Conservation (phyloP, 177 flowering plant species). For the Vitis hybrid region DNA sequence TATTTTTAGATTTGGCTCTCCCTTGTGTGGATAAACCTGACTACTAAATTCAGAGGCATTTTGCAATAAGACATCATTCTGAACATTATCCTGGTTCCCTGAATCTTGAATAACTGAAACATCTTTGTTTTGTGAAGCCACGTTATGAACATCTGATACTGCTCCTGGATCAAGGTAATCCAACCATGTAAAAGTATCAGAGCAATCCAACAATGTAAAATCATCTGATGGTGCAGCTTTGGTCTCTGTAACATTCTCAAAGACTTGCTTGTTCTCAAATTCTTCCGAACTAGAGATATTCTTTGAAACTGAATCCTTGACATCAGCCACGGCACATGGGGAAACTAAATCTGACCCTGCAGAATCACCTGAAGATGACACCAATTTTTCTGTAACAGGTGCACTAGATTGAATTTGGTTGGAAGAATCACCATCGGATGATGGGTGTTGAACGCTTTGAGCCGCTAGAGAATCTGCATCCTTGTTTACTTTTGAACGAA, state of each 20-base stretch:
- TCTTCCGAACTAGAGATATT: slow-evolving; percentile 9
- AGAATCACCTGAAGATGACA: slow-evolving; percentile 25
- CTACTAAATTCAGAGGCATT: slow-evolving; percentile 22
- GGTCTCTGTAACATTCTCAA: slow-evolving; percentile 18
- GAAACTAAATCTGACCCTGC: slow-evolving; percentile 23
- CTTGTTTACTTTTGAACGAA: slow-evolving; percentile 38
- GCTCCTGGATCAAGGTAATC: slow-evolving; percentile 24
- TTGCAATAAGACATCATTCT: slow-evolving; percentile 14
- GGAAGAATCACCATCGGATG: slow-evolving; percentile 29
- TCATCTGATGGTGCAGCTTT: slow-evolving; percentile 10
- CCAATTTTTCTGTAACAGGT: slow-evolving; percentile 25
- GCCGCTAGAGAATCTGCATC: slow-evolving; percentile 18
- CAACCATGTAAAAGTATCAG: slow-evolving; percentile 15
- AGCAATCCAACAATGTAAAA: slow-evolving; percentile 32
- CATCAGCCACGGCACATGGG: slow-evolving; percentile 12
- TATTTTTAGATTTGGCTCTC: slow-evolving; percentile 22
- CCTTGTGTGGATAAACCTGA: slow-evolving; percentile 18
- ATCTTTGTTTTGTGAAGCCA: slow-evolving; percentile 24
- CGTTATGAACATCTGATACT: slow-evolving; percentile 12
- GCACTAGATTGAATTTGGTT: slow-evolving; percentile 13
- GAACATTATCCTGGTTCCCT: slow-evolving; percentile 17
- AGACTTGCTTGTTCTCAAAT: slow-evolving; percentile 10
- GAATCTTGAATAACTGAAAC: slow-evolving; percentile 19
- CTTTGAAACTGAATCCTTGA: slow-evolving; percentile 12
- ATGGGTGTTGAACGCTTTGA: slow-evolving; percentile 24